Base-by-base conservation (phyloP, 2,329 filamentous ascomycete species). In the Scytalidium lignicola region DNA sequence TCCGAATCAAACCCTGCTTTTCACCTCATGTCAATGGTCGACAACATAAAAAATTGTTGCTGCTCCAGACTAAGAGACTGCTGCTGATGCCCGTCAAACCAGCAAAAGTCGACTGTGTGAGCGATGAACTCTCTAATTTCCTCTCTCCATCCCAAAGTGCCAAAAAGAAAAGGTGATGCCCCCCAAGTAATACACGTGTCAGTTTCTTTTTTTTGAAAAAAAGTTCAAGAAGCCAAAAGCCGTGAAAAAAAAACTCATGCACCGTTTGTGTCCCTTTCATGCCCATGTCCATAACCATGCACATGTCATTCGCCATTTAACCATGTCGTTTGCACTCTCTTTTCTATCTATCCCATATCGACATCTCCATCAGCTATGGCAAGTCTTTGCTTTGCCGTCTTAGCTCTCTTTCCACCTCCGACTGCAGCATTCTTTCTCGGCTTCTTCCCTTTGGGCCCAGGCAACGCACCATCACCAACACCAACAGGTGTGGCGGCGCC, bases 401-500 rank as follows among this genome's bases (percentile, higher is more conserved):
- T 86, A 50, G 82, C 82, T 64, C 80, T 80, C 66, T 85, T 84
- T 49, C 74, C 68, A 2, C 64, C 65, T 49, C 74, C 81, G 5
- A 13, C 32, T 37, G 32, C 32, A 51, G 76, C 79, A 50, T 71
- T 65, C 51, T 62, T 63, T 65, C 47, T 66, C 60, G 48, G 67
- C 65, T 83, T 76, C 73, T 86, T 82, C 70, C 80, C 74, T 64
- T 75, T 65, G 49, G 68, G 64, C 39, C 68, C 63, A 58, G 67
- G 63, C 28, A 78, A 65, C 15, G 79, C 76, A 39, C 70, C 70
- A 3, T 67, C 72, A 44, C 82, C 81, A 10, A 86, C 72, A 44
- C 82, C 81, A 10, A 86, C 78, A 0, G 90, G 91, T 1, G 93
- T 96, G 3, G 88, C 90, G 1, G 90, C 84, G 29, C 91, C 93